A percentile compares a stretch with the other conserved stretches of the same genome.
phyloP scores from a whole-genome alignment of 768 basidiomycete genomes.

The Russula sp. region DNA sequence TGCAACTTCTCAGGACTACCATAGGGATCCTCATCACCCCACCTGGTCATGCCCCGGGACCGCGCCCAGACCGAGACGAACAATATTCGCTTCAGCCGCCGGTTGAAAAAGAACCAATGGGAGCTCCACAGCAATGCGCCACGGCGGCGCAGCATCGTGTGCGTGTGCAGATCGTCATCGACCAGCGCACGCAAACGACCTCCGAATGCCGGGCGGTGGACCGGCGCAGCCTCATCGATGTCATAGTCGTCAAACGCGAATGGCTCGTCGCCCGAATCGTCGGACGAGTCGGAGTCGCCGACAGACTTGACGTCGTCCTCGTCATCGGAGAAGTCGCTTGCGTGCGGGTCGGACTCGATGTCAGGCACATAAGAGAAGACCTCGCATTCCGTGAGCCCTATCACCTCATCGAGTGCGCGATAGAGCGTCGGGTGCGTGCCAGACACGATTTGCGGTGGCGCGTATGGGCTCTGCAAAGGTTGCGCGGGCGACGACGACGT shows the following conservation, averaged over 20 bases:
- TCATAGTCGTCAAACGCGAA: slow-evolving; percentile 83
- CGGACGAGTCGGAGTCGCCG: slow-evolving; percentile 58
- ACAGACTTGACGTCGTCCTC: slow-evolving; percentile 66
- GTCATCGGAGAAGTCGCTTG: slow-evolving; percentile 71
- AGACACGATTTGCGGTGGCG: slow-evolving; percentile 65
- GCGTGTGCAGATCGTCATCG: slow-evolving; percentile 36
- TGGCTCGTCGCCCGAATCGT: slow-evolving; percentile 60
- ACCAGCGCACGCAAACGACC: slow-evolving; percentile 27
- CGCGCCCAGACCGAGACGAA: slow-evolving; percentile 92
- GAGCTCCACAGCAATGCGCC: slow-evolving; percentile 92
- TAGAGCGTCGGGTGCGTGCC: slow-evolving; percentile 88
- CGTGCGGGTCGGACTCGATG: slow-evolving; percentile 91
- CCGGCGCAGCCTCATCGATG: slow-evolving; percentile 45
- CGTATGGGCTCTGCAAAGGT: slow-evolving; percentile 57
- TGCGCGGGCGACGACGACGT: slow-evolving; percentile 65
- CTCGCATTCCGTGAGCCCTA: slow-evolving; percentile 87
- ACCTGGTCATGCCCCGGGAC: slow-evolving; percentile 51
- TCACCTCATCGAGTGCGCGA: slow-evolving; percentile 82
- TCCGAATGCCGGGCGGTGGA: slow-evolving; percentile 24
- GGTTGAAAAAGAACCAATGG: slow-evolving; percentile 95
- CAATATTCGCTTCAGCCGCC: slow-evolving; percentile 85
- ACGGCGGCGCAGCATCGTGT: slow-evolving; percentile 47
- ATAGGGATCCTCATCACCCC: slow-evolving; percentile 35
- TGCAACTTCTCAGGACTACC: slow-evolving; percentile 27
- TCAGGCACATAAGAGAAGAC: slow-evolving; percentile 94